A percentile compares a stretch with the other conserved stretches of the same genome.
Conservation (phyloP, 2,329 filamentous ascomycete genomes). For the Verticillium isaacii region DNA sequence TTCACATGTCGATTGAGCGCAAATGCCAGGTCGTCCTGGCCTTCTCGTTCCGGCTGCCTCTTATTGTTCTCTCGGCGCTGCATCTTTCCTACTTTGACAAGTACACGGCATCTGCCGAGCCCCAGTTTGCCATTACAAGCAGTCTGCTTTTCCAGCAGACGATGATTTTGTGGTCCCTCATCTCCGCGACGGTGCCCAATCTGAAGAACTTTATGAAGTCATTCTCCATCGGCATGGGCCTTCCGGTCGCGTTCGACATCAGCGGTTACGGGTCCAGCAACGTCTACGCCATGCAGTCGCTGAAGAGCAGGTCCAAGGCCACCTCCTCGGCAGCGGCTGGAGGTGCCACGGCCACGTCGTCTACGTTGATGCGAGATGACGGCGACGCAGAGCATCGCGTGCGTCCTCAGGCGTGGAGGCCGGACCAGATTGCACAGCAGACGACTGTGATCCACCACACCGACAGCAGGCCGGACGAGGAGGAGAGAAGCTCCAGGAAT, state of each 20-base stretch:
- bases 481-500: slow-evolving; percentile 3
- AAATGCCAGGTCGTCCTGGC: slow-evolving; percentile 14
- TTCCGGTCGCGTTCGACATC: slow-evolving; percentile 8
- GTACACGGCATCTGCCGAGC: slow-evolving; percentile 7
- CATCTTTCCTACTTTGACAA: slow-evolving; percentile 8
- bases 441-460: not conserved
- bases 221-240: slow-evolving; percentile 11
- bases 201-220: slow-evolving; percentile 16
- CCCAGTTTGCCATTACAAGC: slow-evolving; percentile 11
- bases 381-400: not conserved
- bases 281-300: slow-evolving; percentile 5
- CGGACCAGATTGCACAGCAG: not conserved
- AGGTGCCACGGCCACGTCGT: not conserved
- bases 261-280: slow-evolving; percentile 6
- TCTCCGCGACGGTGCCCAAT: slow-evolving; percentile 17
- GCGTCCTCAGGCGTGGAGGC: slow-evolving; percentile 1
- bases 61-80: slow-evolving; percentile 10
- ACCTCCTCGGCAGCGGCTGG: not conserved
- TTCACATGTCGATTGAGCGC: slow-evolving; percentile 12
- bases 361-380: not conserved
- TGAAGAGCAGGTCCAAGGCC: slow-evolving; percentile 5
- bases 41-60: slow-evolving; percentile 16
- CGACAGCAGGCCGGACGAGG: slow-evolving; percentile 2
- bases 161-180: slow-evolving; percentile 14
- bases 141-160: slow-evolving; percentile 14